Percentiles rank a stretch among this genome's conserved stretches.
phyloP scores from a whole-genome alignment of 345 rosid genomes.

The Acer saccharum region DNA sequence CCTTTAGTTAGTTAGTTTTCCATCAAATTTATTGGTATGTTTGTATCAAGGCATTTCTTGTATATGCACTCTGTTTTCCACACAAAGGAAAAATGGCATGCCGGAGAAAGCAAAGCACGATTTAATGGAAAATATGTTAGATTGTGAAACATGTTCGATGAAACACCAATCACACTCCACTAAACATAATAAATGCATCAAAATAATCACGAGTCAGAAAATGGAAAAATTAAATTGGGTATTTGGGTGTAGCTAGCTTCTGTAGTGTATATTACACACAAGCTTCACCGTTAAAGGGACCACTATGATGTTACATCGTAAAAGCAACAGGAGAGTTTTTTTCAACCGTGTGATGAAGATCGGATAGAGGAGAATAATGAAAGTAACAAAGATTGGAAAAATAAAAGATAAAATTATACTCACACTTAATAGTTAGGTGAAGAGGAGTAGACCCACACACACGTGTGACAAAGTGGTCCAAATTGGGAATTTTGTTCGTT shows the following conservation, averaged over 20 bases:
- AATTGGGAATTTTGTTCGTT: conserved; percentile 38
- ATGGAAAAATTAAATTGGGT: neutral
- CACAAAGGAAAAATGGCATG: neutral
- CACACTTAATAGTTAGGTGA: conserved; percentile 34
- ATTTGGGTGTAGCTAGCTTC: neutral
- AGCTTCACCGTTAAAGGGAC: neutral
- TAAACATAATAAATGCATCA: neutral
- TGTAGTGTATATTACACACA: neutral
- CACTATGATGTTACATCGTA: neutral
- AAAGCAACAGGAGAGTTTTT: too few species aligned
- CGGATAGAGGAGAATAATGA: neutral
- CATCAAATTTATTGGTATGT: neutral
- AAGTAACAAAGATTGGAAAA: neutral
- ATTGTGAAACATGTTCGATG: neutral
- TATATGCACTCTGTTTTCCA: neutral
- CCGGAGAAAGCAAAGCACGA: neutral
- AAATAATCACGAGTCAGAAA: neutral
- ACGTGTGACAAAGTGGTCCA: conserved; percentile 53
- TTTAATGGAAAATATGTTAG: neutral
- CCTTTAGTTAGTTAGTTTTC: too few species aligned
- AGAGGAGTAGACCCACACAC: conserved; percentile 43
- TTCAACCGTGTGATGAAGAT: neutral
- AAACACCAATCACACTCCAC: neutral
- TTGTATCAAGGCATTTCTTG: neutral
- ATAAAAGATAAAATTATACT: too few species aligned